Base-by-base conservation (phyloP, 2,329 filamentous ascomycete species). In the Lecanicillium sp. region DNA sequence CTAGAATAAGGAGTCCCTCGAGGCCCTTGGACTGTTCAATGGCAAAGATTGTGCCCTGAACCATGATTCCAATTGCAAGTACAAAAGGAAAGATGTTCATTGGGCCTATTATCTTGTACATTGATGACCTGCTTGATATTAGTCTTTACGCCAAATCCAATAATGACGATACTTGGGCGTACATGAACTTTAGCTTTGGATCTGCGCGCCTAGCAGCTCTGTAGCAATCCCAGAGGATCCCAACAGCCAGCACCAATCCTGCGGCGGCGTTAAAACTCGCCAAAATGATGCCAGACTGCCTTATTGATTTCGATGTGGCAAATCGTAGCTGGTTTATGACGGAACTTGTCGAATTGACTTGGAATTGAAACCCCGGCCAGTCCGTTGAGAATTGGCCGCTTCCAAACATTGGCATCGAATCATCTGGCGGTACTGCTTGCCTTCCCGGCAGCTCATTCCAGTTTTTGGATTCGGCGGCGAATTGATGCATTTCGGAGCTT, bases 231-330 rank as follows among this genome's bases (percentile, higher is more conserved):
- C 70, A 71, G 29, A 77, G 54, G 37, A 81, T 79, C 18, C 73
- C 73, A 18, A 64, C 46, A 9, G 72, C 70, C 6, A 75, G 76
- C 14, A 66, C 64, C 41, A 75, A 67, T 4, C 75, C 75, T 14
- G 72, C 72, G 37, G 78, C 52, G 16, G 73, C 65, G 54, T 81
- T 82, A 60, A 80, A 79, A 40, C 65, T 59, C 27, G 76, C 71
- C 39, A 81, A 63, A 43, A 80, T 75, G 40, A 80, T 71, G 31
- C 73, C 75, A 17, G 75, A 78, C 14, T 71, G 77, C 47, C 78
- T 67, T 49, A 78, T 65, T 25, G 75, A 78, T 50, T 70, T 76
- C 45, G 68, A 68, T 13, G 68, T 64, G 20, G 67, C 65, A 45
- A 75, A 71, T 42, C 60, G 64, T 47, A 76, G 63, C 45, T 73